Percentiles rank a stretch among this genome's conserved stretches.
phyloP scores from a whole-genome alignment of 2,329 filamentous ascomycete genomes.

The Ramichloridium luteum region DNA sequence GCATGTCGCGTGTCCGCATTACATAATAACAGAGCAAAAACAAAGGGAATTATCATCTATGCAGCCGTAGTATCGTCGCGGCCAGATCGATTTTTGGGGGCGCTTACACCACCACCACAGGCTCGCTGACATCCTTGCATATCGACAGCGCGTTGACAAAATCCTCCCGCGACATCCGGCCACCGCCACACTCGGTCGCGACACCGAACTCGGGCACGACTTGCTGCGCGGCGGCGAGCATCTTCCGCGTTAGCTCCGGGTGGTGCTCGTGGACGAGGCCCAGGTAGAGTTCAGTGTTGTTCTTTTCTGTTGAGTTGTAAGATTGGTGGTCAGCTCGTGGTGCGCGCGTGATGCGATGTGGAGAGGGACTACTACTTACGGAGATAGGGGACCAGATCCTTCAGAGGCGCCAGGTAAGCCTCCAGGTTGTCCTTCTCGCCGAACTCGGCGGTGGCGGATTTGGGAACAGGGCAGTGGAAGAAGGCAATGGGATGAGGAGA shows the following conservation, averaged over 20 bases:
- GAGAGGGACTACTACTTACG: background rate
- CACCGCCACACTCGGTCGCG: slow-evolving; percentile 32
- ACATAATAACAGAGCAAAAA: no score
- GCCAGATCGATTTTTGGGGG: no score
- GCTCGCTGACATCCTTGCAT: slow-evolving; percentile 11
- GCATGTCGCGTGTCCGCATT: no score
- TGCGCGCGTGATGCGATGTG: background rate
- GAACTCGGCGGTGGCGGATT: slow-evolving; percentile 18
- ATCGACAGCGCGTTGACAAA: slow-evolving; percentile 19
- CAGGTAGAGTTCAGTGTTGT: slow-evolving; percentile 28
- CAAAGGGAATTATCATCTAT: no score
- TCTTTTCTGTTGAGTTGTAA: slow-evolving; percentile 10
- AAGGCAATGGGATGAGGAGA: slow-evolving; percentile 26
- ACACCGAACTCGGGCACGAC: slow-evolving; percentile 28
- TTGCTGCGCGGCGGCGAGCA: slow-evolving; percentile 27
- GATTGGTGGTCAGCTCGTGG: background rate
- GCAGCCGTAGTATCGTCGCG: no score
- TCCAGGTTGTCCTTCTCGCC: slow-evolving; percentile 19
- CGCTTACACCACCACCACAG: no score
- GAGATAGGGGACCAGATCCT: slow-evolving; percentile 19
- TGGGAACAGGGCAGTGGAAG: slow-evolving; percentile 36
- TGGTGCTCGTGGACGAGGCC: slow-evolving; percentile 32
- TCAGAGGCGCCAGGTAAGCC: slow-evolving; percentile 30
- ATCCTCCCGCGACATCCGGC: slow-evolving; percentile 23
- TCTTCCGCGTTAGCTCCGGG: slow-evolving; percentile 26